Base-by-base conservation (phyloP, 345 rosid species). In the Citrus cavaleriei region DNA sequence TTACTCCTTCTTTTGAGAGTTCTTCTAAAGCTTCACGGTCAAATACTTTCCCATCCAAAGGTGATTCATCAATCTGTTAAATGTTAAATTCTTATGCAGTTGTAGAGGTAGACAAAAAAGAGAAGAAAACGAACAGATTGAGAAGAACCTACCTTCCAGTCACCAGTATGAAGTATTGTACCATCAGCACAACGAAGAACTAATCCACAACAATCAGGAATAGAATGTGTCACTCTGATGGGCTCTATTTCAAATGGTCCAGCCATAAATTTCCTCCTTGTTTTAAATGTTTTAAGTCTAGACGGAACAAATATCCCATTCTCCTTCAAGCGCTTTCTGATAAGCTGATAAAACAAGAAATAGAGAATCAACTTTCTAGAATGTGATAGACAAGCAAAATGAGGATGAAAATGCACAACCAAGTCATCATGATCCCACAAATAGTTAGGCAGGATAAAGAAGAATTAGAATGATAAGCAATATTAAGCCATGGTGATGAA, bases 231-330 rank as follows among this genome's bases (percentile, higher is more conserved):
- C 74, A 96, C 99, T 30, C 90, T 91, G 75, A 96, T 84, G 38
- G 99, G 98, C 87, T 96, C 99, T 85, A 96, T 82, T 83, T 96
- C 99, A 86, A 96, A 96, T 83, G 99, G 98, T 34, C 99, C 99
- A 81, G 98, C 97, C 87, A 70, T 82, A 82, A 96, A 96, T 86
- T 87, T 94, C 78, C 81, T 91, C 84, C 82, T 90, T 60, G 88
- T 85, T 83, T 68, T 91, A 75, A 91, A 96, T 68, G 83, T 78
- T 87, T 94, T 94, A 66, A 96, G 92, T 81, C 99, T 93, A 62
- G 98, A 96, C 30, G 93, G 97, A 79, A 91, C 91, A 61, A 92
- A 96, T 79, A 96, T 91, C 64, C 98, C 98, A 68, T 92, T 81
- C 90, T 96, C 99, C 91, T 96, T 96, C 87, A 96, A 86, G 13